phyloP scores from a whole-genome alignment of 352 stramenopile species.

The Hyaloperonospora brassicae region DNA sequence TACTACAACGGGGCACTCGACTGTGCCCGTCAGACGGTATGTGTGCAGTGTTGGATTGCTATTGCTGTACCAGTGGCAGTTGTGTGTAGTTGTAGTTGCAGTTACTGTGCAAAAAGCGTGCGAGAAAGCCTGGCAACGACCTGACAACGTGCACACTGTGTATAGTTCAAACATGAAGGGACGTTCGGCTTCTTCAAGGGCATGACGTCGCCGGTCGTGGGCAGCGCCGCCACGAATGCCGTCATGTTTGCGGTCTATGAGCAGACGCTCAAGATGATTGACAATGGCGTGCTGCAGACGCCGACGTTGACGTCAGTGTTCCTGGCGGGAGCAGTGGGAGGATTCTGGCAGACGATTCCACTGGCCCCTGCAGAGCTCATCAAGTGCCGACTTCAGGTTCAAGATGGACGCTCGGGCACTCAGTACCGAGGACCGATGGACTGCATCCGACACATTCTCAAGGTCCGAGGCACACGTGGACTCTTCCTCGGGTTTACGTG shows the following conservation, averaged over 20 bases:
- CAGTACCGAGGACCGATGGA: conserved; percentile 63
- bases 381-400: conserved; percentile 78
- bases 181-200: conserved; percentile 79
- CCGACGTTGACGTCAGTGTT: conserved; percentile 65
- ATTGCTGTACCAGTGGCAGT: background rate
- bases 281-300: conserved; percentile 34
- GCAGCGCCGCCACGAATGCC: conserved; percentile 78
- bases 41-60: conserved; percentile 1
- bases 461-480: conserved; percentile 42
- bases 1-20: conserved; percentile 50
- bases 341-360: conserved; percentile 70
- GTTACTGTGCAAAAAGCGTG: too few species aligned
- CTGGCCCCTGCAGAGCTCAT: conserved; percentile 75
- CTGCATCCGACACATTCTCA: conserved; percentile 70
- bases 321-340: conserved; percentile 53
- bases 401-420: conserved; percentile 44
- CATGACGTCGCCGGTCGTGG: conserved; percentile 71
- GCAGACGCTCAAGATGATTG: conserved; percentile 53
- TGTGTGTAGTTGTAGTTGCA: too few species aligned
- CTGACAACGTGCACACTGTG: background rate
- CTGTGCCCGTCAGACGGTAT: conserved; percentile 38
- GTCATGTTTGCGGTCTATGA: conserved; percentile 84
- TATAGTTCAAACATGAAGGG: conserved; percentile 55
- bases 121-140: too few species aligned
- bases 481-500: conserved; percentile 70